These are phyloP conservation scores for Beauveria pseudobassiana DNA, from an alignment of 2,329 filamentous ascomycete species.

Conservation along the genomic window DNA sequence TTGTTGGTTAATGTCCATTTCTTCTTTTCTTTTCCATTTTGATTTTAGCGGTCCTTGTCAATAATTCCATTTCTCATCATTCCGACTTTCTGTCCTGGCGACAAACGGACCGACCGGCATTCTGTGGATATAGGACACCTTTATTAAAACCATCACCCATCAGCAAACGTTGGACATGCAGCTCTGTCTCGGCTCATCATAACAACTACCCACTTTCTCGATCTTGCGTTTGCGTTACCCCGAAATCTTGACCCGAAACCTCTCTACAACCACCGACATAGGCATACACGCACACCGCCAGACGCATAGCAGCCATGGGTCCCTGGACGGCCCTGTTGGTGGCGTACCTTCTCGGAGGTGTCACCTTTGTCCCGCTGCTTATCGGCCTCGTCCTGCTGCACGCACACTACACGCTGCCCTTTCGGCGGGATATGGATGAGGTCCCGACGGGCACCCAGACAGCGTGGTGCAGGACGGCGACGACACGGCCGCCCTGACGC, in stretches of 20 bases:
- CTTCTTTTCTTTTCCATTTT: background rate
- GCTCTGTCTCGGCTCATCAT: constrained; percentile 2
- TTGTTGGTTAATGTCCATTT: background rate
- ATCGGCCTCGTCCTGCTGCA: constrained; percentile 54
- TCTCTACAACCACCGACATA: background rate
- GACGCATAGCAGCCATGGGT: constrained; percentile 31
- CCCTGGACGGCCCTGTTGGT: constrained; percentile 54
- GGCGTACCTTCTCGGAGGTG: constrained; percentile 75
- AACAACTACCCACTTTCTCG: background rate
- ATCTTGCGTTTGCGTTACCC: background rate
- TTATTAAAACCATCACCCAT: background rate
- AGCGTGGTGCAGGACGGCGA: constrained; percentile 52
- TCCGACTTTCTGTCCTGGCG: background rate
- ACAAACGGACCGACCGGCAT: background rate
- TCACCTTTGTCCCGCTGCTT: constrained; percentile 78
- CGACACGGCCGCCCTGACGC: constrained; percentile 53
- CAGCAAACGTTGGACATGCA: constrained; percentile 1
- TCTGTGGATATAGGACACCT: constrained; percentile 4
- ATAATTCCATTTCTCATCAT: background rate
- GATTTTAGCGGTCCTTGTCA: background rate
- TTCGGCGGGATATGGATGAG: constrained; percentile 32
- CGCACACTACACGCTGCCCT: constrained; percentile 61
- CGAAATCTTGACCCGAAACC: background rate
- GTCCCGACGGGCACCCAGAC: constrained; percentile 24
- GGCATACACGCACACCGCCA: background rate